Percentiles rank a stretch among this genome's conserved stretches.
phyloP scores from a whole-genome alignment of 2,329 filamentous ascomycete genomes.

The Teratosphaeria zuluensis region DNA sequence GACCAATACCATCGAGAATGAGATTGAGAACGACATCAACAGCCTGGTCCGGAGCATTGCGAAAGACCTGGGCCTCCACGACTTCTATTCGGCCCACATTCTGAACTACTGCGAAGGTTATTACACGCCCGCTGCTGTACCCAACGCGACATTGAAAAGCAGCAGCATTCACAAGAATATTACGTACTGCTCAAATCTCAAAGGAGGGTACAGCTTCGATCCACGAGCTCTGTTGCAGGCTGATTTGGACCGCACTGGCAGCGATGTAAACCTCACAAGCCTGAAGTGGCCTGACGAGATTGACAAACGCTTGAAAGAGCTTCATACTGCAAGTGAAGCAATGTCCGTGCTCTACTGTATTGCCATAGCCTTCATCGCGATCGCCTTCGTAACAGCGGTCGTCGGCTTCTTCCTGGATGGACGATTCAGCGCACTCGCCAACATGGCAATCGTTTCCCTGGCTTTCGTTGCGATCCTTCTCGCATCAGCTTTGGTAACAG shows the following conservation, averaged over 20 bases:
- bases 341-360: conserved; percentile 53
- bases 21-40: conserved; percentile 32
- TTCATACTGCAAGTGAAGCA: conserved; percentile 41
- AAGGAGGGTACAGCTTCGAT: conserved; percentile 48
- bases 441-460: conserved; percentile 41
- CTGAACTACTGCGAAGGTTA: conserved; percentile 49
- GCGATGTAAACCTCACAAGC: conserved; percentile 41
- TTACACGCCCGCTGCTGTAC: conserved; percentile 33
- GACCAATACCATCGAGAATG: conserved; percentile 27
- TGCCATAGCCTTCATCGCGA: conserved; percentile 43
- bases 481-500: conserved; percentile 64
- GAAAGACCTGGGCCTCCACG: conserved; percentile 43
- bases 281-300: conserved; percentile 50
- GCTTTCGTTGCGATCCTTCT: conserved; percentile 54
- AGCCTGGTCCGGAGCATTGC: conserved; percentile 34
- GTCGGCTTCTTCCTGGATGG: conserved; percentile 37
- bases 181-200: conserved; percentile 45
- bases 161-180: conserved; percentile 41
- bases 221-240: conserved; percentile 41
- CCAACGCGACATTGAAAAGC: conserved; percentile 32
- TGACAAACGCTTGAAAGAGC: conserved; percentile 41
- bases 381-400: conserved; percentile 40
- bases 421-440: conserved; percentile 38
- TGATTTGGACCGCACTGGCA: conserved; percentile 33
- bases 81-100: conserved; percentile 53